These are phyloP conservation scores for Leucoagaricus sp. DNA, from an alignment of 1,284 basidiomycete genomes.

Conservation along the genomic window DNA sequence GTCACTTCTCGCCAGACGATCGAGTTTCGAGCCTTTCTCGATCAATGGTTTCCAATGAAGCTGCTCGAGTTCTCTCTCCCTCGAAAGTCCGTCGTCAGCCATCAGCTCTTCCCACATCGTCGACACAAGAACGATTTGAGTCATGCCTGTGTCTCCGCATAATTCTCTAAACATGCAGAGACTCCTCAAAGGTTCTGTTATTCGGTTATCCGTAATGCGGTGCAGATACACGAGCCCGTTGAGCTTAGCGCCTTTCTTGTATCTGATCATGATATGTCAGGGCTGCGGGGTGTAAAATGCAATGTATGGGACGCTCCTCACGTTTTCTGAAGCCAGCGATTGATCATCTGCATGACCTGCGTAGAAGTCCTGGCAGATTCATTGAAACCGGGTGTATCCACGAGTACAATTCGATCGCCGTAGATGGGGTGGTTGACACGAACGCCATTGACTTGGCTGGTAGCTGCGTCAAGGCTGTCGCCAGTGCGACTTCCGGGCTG, in stretches of 20 bases:
- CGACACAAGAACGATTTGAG: constrained; percentile 29
- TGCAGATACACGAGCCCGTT: constrained; percentile 33
- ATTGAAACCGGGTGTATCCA: constrained; percentile 24
- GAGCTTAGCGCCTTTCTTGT: constrained; percentile 21
- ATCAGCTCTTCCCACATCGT: constrained; percentile 34
- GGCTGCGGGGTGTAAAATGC: too few species aligned
- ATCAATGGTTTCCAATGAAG: constrained; percentile 25
- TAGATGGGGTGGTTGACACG: constrained; percentile 8
- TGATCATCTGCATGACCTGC: constrained; percentile 20
- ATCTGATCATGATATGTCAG: constrained; percentile 17
- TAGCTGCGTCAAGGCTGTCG: neutral
- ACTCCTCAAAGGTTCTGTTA: constrained; percentile 25
- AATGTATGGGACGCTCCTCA: too few species aligned
- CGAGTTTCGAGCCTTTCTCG: constrained; percentile 18
- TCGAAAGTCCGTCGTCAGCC: constrained; percentile 16
- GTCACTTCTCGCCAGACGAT: constrained; percentile 14
- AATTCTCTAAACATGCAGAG: constrained; percentile 29
- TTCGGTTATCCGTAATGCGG: constrained; percentile 30
- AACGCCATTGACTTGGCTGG: neutral
- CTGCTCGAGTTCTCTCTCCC: constrained; percentile 26
- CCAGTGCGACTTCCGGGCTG: constrained; percentile 5
- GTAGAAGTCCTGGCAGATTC: constrained; percentile 18
- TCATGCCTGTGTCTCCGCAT: constrained; percentile 25
- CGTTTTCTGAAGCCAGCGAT: constrained; percentile 21
- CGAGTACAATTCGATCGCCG: constrained; percentile 15